Conservation (phyloP, 768 basidiomycete genomes). For the Pleurotus tuoliensis region DNA sequence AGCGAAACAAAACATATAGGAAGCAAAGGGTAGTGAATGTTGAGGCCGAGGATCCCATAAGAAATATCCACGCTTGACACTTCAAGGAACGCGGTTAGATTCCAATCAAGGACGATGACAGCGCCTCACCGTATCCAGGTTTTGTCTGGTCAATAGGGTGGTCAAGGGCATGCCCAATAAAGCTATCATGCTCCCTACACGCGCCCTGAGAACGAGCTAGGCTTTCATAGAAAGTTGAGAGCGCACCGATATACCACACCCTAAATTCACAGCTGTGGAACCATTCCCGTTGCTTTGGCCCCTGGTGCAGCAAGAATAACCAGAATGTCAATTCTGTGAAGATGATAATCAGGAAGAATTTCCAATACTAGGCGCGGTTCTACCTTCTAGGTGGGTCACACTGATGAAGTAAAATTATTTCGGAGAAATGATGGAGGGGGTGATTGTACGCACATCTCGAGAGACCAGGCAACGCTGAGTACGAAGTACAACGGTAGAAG, state of each 20-base stretch:
- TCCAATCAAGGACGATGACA: not conserved
- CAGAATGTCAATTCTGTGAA: slow-evolving; percentile 71
- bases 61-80: slow-evolving; percentile 74
- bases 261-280: slow-evolving; percentile 78
- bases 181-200: slow-evolving; percentile 57
- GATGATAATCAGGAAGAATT: not conserved
- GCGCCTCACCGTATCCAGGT: slow-evolving; percentile 52
- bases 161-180: slow-evolving; percentile 72
- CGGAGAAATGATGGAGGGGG: slow-evolving; percentile 1
- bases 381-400: slow-evolving; percentile 80
- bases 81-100: slow-evolving; percentile 19
- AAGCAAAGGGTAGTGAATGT: slow-evolving; percentile 67
- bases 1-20: slow-evolving; percentile 65
- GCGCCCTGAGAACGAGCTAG: slow-evolving; percentile 4
- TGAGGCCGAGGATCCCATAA: slow-evolving; percentile 64
- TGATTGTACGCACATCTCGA: slow-evolving; percentile 59
- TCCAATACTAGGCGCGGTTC: not conserved
- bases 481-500: slow-evolving; percentile 69
- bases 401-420: slow-evolving; percentile 28
- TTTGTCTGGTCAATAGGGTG: slow-evolving; percentile 50
- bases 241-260: slow-evolving; percentile 65
- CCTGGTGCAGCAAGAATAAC: slow-evolving; percentile 79
- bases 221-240: not conserved
- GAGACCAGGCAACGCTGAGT: slow-evolving; percentile 69
- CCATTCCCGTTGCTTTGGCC: slow-evolving; percentile 67